Base-by-base conservation (phyloP, 139 green algal genomes). In the Deuterostichococcus epilithicus region DNA sequence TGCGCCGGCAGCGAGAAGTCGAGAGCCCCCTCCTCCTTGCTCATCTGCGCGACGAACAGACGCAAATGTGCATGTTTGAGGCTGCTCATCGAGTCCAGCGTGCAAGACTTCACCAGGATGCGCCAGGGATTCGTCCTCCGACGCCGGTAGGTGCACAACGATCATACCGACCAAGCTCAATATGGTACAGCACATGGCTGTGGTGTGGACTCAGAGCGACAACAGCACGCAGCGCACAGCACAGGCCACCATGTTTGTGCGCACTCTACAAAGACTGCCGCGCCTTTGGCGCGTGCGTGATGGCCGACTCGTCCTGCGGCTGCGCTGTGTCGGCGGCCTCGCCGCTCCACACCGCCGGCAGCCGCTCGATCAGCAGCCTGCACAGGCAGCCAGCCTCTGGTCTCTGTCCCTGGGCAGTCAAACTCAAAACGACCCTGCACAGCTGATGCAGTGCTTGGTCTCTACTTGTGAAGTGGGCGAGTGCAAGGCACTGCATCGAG, bases 251-350 rank as follows among this genome's bases (percentile, higher is more conserved):
- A 52, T 52, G 42, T 52, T 23, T 13, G 42, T 52, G 10, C 8
- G 42, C 42, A 52, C 10, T 13, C 10, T 23, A 13, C 42, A 23
- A 52, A 13, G 10, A 52, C 10, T 13, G 90, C 52, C 52, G 5
- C 52, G 28, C 80, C 87, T 97, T 97, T n/a, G 92, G 76, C 3
- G 93, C 93, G 73, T 94, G 87, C 35, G 88, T 89, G 34, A 87
- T 89, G 32, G 77, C n/a, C 0, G 74, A 32, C 37, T 92, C 81
- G 59, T 96, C 88, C 47, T 97, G 91, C 15, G 84, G 71, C 37
- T 42, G 72, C 38, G 88, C 88, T 42, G 68, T 33, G 33, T 39
- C 8, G 26, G 35, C 45, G 2, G 85, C 91, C 44, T 76, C 39
- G 25, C 91, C 93, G 3, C 72, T 76, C 81, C 86, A 93, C 78